Conservation (phyloP, 2,329 filamentous ascomycete species). For the Thermoascus crustaceus region DNA sequence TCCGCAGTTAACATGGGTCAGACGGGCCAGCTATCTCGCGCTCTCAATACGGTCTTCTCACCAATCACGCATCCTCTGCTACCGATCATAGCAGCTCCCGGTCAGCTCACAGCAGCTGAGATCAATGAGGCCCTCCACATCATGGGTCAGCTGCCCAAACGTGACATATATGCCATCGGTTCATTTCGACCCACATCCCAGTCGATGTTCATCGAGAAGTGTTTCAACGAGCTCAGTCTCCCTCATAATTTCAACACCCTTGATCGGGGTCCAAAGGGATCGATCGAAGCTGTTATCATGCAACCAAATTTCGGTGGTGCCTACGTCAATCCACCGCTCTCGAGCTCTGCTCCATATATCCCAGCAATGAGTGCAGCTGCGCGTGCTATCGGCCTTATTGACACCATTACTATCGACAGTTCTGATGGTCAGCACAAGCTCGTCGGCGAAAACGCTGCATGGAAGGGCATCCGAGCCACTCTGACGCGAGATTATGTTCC, state of each 20-base stretch:
- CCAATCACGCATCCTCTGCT: constrained; percentile 80
- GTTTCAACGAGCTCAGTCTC: constrained; percentile 74
- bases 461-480: constrained; percentile 77
- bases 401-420: constrained; percentile 63
- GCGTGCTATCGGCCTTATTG: constrained; percentile 68
- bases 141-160: constrained; percentile 71
- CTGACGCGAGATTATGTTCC: constrained; percentile 74
- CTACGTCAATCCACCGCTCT: constrained; percentile 66
- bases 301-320: constrained; percentile 73
- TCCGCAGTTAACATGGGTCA: constrained; percentile 84
- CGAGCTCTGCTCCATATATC: constrained; percentile 51
- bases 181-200: constrained; percentile 65
- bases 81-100: constrained; percentile 75
- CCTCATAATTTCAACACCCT: constrained; percentile 72
- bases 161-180: constrained; percentile 72
- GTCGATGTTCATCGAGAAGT: constrained; percentile 79
- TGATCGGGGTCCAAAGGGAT: constrained; percentile 58
- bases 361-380: constrained; percentile 66
- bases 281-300: constrained; percentile 63
- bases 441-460: constrained; percentile 72
- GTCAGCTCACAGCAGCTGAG: constrained; percentile 76
- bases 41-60: constrained; percentile 77
- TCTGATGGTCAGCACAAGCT: constrained; percentile 48
- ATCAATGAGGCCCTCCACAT: constrained; percentile 73
- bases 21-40: constrained; percentile 74